Evolutionary conservation across 2,329 filamentous ascomycete species (phyloP).

Genomic region (Phaeoacremonium minimum): DNA sequence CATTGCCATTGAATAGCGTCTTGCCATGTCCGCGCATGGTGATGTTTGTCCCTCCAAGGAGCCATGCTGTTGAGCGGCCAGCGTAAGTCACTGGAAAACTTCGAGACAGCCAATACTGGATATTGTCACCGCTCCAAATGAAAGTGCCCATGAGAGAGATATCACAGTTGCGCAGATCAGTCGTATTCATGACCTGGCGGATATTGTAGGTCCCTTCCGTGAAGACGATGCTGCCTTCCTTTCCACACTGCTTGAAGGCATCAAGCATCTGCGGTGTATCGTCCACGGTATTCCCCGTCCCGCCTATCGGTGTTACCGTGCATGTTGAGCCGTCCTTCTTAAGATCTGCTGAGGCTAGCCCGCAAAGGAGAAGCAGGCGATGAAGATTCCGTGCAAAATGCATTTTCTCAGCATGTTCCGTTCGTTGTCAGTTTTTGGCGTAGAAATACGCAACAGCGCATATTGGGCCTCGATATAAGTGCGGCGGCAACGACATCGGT

Average conservation of each 20-base stretch:
- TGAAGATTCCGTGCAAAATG: too few species aligned
- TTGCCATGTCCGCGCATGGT: conserved; percentile 41
- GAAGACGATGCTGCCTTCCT: conserved; percentile 46
- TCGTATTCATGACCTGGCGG: conserved; percentile 43
- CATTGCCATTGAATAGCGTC: conserved; percentile 40
- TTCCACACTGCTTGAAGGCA: conserved; percentile 43
- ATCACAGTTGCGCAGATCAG: conserved; percentile 37
- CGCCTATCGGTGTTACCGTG: conserved; percentile 14
- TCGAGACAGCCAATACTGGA: conserved; percentile 43
- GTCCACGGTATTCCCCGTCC: conserved; percentile 22
- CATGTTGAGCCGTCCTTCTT: conserved; percentile 18
- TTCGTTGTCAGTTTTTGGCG: conserved; percentile 1
- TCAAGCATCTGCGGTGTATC: conserved; percentile 46
- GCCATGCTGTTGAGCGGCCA: conserved; percentile 43
- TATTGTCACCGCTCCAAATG: conserved; percentile 31
- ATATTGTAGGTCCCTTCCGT: conserved; percentile 42
- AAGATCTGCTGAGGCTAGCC: too few species aligned
- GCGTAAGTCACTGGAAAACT: conserved; percentile 42
- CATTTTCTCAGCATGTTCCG: too few species aligned
- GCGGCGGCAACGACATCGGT: too few species aligned
- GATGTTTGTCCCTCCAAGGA: conserved; percentile 44
- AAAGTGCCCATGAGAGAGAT: conserved; percentile 43
- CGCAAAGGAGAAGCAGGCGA: too few species aligned
- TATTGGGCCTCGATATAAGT: too few species aligned
- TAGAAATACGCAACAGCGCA: too few species aligned